Base-by-base conservation (phyloP, 805 yeast species). In the Ogataea trehaloabstinens region DNA sequence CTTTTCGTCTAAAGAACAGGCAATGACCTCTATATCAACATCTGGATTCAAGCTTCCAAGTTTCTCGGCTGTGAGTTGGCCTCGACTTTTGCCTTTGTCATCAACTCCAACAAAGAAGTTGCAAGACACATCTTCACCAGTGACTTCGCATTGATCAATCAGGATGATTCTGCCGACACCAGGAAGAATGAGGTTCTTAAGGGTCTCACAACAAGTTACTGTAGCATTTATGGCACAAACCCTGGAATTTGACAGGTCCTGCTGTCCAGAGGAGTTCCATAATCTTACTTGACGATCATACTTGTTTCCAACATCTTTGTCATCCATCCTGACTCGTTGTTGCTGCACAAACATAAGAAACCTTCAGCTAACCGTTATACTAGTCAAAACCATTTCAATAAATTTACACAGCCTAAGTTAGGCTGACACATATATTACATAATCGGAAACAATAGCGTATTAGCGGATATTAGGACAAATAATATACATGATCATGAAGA, bases 241-340 rank as follows among this genome's bases (percentile, higher is more conserved):
- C 39, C 73, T 78, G 0, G 90, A 67, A 2, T 56, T 52, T 22
- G 76, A 76, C 13, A 91, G 66, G 5, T 68, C 65, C 4, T 58
- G 42, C 53, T 91, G 99, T 3, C 97, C 99, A 8, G 71, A 60
- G 0, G 73, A 53, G 1, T 86, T 89, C 98, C 98, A 91, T 12
- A 91, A 64, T 25, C 97, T 73, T 42, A 91, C 64, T 56, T 91
- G 98, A 27, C 99, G 72, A 60, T 90, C 96, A 56, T 86, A 89
- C 44, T 80, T 80, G 34, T 67, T 74, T 24, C 69, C 69, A 17
- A 67, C 63, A 42, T 56, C 57, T 15, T 40, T 40, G 34, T 60
- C 62, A 6, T 56, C 62, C 65, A 60, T 60, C 4, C 11, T 22
- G 12, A 8, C 25, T n/a, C n/a, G n/a, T n/a, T n/a, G n/a, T n/a